Conservation (phyloP, 768 basidiomycete genomes). For the Tricholoma saponaceum region DNA sequence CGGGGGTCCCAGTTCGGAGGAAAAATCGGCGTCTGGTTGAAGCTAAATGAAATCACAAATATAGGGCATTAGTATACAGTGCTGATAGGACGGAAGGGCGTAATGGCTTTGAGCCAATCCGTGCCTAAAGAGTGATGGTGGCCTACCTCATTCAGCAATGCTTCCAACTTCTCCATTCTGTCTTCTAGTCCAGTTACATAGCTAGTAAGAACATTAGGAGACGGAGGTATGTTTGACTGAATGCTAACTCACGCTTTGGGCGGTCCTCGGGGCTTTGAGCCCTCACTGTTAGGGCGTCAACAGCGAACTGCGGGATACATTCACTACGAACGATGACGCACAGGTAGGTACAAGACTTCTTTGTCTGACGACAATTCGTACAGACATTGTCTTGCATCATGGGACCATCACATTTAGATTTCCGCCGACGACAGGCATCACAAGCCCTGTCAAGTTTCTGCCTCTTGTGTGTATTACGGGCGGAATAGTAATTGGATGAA, state of each 20-base stretch:
- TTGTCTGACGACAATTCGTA: slow-evolving; percentile 50
- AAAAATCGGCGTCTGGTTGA: slow-evolving; percentile 58
- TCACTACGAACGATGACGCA: slow-evolving; percentile 23
- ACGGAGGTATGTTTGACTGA: neutral
- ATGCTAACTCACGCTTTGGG: slow-evolving; percentile 54
- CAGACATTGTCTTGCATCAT: slow-evolving; percentile 47
- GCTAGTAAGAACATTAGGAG: slow-evolving; percentile 22
- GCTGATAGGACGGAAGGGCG: neutral
- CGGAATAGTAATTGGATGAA: neutral
- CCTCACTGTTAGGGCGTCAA: slow-evolving; percentile 38
- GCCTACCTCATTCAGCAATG: slow-evolving; percentile 48
- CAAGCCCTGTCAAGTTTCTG: slow-evolving; percentile 54
- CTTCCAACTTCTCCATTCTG: slow-evolving; percentile 51
- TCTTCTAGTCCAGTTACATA: slow-evolving; percentile 60
- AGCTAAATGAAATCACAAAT: slow-evolving; percentile 39
- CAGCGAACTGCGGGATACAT: neutral
- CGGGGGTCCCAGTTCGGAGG: slow-evolving; percentile 57
- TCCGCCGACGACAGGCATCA: slow-evolving; percentile 54
- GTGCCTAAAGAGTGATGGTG: neutral
- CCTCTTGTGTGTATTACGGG: slow-evolving; percentile 25
- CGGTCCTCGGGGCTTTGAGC: slow-evolving; percentile 61
- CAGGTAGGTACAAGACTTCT: slow-evolving; percentile 59
- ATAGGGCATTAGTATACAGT: neutral
- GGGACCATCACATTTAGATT: slow-evolving; percentile 60
- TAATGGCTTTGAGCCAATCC: neutral